phyloP scores from a whole-genome alignment of 2,329 filamentous ascomycete genomes.

The Monosporascus sp. region DNA sequence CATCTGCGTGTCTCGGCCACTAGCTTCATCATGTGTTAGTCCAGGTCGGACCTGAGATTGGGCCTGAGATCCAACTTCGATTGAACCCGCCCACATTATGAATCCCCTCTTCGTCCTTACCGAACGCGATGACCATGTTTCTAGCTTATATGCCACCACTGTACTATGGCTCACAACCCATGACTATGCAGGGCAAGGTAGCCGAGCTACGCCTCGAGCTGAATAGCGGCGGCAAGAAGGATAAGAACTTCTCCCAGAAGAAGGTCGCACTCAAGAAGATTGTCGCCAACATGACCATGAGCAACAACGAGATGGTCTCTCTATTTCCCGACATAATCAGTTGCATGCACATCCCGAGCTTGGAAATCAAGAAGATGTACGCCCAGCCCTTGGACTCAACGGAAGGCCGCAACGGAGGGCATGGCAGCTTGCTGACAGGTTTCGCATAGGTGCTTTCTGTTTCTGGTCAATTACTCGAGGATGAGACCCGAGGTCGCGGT shows the following conservation, averaged over 20 bases:
- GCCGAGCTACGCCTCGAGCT: slow-evolving; percentile 93
- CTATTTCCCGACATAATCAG: slow-evolving; percentile 91
- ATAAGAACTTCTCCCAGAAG: slow-evolving; percentile 91
- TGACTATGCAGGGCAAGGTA: slow-evolving; percentile 85
- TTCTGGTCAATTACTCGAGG: slow-evolving; percentile 92
- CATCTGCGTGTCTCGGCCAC: slow-evolving; percentile 10
- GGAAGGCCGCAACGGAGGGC: slow-evolving; percentile 7
- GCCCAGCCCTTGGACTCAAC: slow-evolving; percentile 21
- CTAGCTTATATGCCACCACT: slow-evolving; percentile 47
- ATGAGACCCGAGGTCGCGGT: slow-evolving; percentile 91
- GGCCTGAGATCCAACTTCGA: background rate
- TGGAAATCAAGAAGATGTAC: slow-evolving; percentile 99
- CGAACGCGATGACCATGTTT: slow-evolving; percentile 40
- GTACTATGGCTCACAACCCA: slow-evolving; percentile 45
- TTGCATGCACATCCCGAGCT: slow-evolving; percentile 89
- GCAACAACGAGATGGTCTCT: slow-evolving; percentile 99
- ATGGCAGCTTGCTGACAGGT: slow-evolving; percentile 22
- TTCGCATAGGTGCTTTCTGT: slow-evolving; percentile 80
- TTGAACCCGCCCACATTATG: slow-evolving; percentile 9
- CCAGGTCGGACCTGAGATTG: background rate
- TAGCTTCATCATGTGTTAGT: slow-evolving; percentile 1
- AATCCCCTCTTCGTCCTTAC: slow-evolving; percentile 12
- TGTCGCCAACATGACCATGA: slow-evolving; percentile 99
- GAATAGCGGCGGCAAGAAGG: slow-evolving; percentile 91
- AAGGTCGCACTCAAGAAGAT: slow-evolving; percentile 99